Evolutionary conservation across 2,329 filamentous ascomycete genomes (phyloP).

Genomic region (Hortaea sp.): DNA sequence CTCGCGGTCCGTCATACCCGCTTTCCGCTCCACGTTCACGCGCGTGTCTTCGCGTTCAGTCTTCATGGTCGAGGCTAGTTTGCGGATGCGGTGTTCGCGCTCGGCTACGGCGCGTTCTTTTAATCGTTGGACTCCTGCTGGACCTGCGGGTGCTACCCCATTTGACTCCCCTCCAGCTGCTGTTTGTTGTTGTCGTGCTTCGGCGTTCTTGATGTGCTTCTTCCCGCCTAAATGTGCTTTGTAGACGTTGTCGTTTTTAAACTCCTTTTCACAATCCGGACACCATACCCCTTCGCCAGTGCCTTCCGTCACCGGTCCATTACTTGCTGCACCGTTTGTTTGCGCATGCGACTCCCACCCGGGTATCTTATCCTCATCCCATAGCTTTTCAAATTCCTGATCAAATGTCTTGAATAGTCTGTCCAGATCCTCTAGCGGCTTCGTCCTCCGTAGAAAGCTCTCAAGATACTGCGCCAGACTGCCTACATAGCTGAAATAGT

Average conservation of each 20-base stretch:
- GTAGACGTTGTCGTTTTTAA: slow-evolving; percentile 92
- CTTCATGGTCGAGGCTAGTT: slow-evolving; percentile 71
- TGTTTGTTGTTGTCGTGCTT: slow-evolving; percentile 44
- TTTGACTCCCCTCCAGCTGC: slow-evolving; percentile 7
- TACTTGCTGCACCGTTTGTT: slow-evolving; percentile 13
- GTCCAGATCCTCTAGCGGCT: slow-evolving; percentile 77
- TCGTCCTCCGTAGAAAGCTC: slow-evolving; percentile 71
- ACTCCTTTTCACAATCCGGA: slow-evolving; percentile 83
- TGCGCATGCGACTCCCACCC: slow-evolving; percentile 56
- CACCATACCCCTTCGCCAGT: slow-evolving; percentile 72
- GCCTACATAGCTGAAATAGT: slow-evolving; percentile 83
- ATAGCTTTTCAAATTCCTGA: slow-evolving; percentile 71
- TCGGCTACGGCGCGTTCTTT: slow-evolving; percentile 89
- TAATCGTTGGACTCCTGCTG: slow-evolving; percentile 36
- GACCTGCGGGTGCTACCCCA: slow-evolving; percentile 7
- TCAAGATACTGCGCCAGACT: slow-evolving; percentile 76
- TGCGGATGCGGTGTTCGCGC: slow-evolving; percentile 73
- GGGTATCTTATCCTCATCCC: slow-evolving; percentile 67
- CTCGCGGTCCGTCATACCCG: slow-evolving; percentile 95
- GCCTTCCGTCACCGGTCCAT: slow-evolving; percentile 40
- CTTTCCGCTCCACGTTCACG: slow-evolving; percentile 90
- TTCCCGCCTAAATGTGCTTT: slow-evolving; percentile 80
- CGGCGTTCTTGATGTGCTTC: slow-evolving; percentile 81
- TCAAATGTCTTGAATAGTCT: slow-evolving; percentile 69
- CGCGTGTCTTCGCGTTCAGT: slow-evolving; percentile 80